Evolutionary conservation across 345 rosid species (phyloP), one percentile per base, ranked within the genome.

Genomic region (Hibiscus trionum): DNA sequence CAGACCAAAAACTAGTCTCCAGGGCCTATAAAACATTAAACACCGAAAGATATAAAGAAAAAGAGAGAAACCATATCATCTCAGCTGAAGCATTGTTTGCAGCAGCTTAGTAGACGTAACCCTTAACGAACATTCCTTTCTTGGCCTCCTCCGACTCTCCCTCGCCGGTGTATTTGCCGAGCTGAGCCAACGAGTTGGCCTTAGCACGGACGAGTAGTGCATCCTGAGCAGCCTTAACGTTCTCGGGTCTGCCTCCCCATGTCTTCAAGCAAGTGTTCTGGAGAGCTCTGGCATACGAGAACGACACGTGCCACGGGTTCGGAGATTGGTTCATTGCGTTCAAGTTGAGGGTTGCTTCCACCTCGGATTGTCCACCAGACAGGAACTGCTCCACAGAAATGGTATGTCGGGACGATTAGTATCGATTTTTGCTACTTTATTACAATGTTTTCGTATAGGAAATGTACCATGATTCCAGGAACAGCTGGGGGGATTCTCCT

Each of bases 281-380:
- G 47, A 94, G 90, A 64, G 97, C 97, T 63, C 98, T 86, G 17
- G 98, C 98, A 21, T 94, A 94, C 4, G 98, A 94, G 90, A 94
- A 94, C 5, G 98, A 91, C 79, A 94, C 96, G 21, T 91, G 98
- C 97, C 98, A 94, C 1, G 95, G 90, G 91, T 88, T 86, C 3
- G 96, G 83, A 67, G 80, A 76, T 69, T 94, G 98, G 88, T 94
- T 91, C 98, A 91, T 94, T 0, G 98, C 96, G 64, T 94, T 94
- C 77, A 94, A 83, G 90, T 94, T 94, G 75, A 91, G 78, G 62
- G 98, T 94, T 50, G 98, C 98, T 81, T 94, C 98, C 66, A 91
- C 90, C 82, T 94, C 98, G 12, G 98, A 94, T 84, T 94, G 98
- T 59, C 98, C 98, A 37, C 98, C 98, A 19, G 98, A 94, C 90